These are phyloP conservation scores for Yamadazyma nakazawae DNA, from an alignment of 805 yeast genomes.

Conservation along the genomic window DNA sequence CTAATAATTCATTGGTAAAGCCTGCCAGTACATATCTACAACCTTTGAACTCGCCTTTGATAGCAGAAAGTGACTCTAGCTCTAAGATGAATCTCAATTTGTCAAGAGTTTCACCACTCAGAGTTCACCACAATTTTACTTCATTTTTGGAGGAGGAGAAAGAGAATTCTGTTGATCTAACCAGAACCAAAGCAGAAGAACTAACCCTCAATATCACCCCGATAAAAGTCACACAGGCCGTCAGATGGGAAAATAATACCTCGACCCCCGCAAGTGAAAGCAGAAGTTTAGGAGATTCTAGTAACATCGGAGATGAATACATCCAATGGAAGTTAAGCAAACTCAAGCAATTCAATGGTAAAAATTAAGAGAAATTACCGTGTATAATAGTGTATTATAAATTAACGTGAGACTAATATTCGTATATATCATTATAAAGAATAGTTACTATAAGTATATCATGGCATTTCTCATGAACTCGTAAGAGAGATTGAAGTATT, in stretches of 20 bases:
- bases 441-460: not conserved
- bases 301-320: constrained; percentile 40
- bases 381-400: constrained; percentile 5
- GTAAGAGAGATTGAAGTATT: not conserved
- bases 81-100: not conserved
- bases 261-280: constrained; percentile 14
- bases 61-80: not conserved
- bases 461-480: constrained; percentile 1
- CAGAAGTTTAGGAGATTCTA: constrained; percentile 29
- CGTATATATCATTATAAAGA: not conserved
- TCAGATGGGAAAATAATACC: constrained; percentile 10
- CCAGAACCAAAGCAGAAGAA: constrained; percentile 5
- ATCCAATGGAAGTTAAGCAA: constrained; percentile 38
- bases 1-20: constrained; percentile 1
- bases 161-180: constrained; percentile 7
- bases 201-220: constrained; percentile 12
- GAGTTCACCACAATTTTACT: not conserved
- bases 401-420: not conserved
- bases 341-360: constrained; percentile 22
- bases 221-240: constrained; percentile 7
- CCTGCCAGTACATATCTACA: constrained; percentile 4
- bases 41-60: constrained; percentile 13
- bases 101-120: constrained; percentile 10
- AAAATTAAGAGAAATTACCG: not conserved
- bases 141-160: constrained; percentile 8